Conservation (phyloP, 306 rosid species). For the Dryas octopetala region DNA sequence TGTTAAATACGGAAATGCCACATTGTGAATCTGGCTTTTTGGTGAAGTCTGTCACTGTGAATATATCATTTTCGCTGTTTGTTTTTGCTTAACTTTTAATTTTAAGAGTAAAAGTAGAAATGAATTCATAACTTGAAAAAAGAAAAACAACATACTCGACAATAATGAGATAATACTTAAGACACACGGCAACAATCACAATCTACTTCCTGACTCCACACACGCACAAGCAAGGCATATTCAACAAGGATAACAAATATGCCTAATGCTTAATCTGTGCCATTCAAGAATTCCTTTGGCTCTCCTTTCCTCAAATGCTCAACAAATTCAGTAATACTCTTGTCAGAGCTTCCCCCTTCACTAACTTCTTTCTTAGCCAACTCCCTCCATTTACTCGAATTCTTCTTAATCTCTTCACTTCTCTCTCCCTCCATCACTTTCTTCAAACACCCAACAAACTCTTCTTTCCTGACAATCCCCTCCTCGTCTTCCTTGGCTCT, state of each 20-base stretch:
- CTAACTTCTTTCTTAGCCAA: constrained; percentile 45
- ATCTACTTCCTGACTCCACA: background rate
- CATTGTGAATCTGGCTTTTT: too few relatives aligned
- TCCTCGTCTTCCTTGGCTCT: constrained; percentile 55
- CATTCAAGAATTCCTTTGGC: constrained; percentile 15
- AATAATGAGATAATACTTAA: background rate
- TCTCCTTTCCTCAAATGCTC: constrained; percentile 29
- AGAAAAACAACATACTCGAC: background rate
- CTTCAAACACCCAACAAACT: constrained; percentile 44
- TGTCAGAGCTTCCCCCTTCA: constrained; percentile 56
- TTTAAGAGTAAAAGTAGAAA: too few relatives aligned
- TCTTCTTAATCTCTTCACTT: constrained; percentile 38
- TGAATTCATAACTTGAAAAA: too few relatives aligned
- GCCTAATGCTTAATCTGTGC: background rate
- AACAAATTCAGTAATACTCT: constrained; percentile 41
- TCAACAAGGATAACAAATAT: too few relatives aligned
- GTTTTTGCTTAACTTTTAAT: too few relatives aligned
- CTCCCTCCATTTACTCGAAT: constrained; percentile 44
- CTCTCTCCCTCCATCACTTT: constrained; percentile 52
- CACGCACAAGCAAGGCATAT: too few relatives aligned
- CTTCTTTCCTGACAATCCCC: constrained; percentile 49
- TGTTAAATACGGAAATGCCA: too few relatives aligned
- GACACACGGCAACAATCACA: background rate
- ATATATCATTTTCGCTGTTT: background rate
- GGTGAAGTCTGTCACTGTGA: too few relatives aligned